Evolutionary conservation across 176 grass and related monocot species (phyloP).

Genomic region (Cenchrus americanus): DNA sequence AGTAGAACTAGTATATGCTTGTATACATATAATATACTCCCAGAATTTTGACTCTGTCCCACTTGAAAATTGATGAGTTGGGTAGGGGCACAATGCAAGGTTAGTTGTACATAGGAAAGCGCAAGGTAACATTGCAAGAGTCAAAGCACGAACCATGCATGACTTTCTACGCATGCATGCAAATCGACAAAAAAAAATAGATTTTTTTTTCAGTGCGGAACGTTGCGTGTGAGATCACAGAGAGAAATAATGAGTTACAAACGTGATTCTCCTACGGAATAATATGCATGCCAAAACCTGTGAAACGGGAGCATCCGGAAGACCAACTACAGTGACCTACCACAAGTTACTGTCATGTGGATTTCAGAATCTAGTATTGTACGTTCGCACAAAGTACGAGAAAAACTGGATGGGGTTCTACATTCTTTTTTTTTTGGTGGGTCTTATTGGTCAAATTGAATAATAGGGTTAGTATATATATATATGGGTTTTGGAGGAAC

Average conservation of each 20-base stretch:
- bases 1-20: not conserved
- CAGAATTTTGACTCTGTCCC: not conserved
- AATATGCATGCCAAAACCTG: no score
- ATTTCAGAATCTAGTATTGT: not conserved
- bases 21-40: not conserved
- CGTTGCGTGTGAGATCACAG: not conserved
- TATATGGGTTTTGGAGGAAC: not conserved
- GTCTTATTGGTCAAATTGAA: not conserved
- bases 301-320: not conserved
- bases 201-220: not conserved
- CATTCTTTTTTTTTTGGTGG: not conserved
- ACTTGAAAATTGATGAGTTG: not conserved
- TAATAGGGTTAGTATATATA: no score
- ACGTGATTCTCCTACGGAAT: not conserved
- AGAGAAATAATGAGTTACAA: not conserved
- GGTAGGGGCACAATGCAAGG: not conserved
- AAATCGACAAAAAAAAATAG: not conserved
- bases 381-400: not conserved
- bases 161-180: not conserved
- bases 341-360: not conserved
- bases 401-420: not conserved
- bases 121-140: conserved; percentile 14
- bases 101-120: not conserved
- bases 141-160: conserved; percentile 15
- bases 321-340: not conserved